A percentile compares a stretch with the other conserved stretches of the same genome.
Conservation (phyloP, 2,329 filamentous ascomycete species). For the Neofusicoccum laricinum region DNA sequence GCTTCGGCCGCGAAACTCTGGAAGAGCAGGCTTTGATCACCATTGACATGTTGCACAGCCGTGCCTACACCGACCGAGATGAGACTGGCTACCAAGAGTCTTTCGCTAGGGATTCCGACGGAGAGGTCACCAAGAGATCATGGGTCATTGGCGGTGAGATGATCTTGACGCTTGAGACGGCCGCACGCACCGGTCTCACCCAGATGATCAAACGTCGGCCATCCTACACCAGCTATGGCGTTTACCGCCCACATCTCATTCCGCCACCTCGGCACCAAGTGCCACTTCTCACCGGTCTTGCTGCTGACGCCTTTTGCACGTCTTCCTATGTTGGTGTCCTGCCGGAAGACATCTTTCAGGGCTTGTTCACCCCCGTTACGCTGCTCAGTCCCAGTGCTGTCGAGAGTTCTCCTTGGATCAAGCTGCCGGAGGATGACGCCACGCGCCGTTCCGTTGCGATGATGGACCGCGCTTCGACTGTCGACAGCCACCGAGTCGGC, state of each 20-base stretch:
- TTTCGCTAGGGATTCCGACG: conserved; percentile 65
- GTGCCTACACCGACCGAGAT: conserved; percentile 80
- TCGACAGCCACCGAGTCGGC: conserved; percentile 94
- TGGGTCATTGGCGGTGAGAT: conserved; percentile 67
- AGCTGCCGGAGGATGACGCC: conserved; percentile 68
- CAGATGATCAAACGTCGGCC: conserved; percentile 70
- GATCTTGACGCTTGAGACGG: conserved; percentile 63
- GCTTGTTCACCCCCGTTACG: conserved; percentile 58
- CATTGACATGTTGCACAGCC: conserved; percentile 90
- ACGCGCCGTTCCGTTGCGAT: conserved; percentile 70
- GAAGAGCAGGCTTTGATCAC: conserved; percentile 94
- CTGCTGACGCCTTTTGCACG: conserved; percentile 42
- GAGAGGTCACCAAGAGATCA: conserved; percentile 63
- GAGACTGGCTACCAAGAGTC: conserved; percentile 66
- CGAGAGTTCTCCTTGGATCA: conserved; percentile 60
- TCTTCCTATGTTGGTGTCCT: conserved; percentile 59
- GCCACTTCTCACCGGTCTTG: conserved; percentile 37
- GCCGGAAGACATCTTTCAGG: conserved; percentile 71
- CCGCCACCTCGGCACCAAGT: conserved; percentile 40
- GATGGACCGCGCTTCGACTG: conserved; percentile 84
- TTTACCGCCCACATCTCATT: conserved; percentile 34
- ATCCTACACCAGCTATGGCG: conserved; percentile 43
- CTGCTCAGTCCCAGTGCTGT: conserved; percentile 20
- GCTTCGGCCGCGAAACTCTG: conserved; percentile 68
- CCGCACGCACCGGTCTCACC: conserved; percentile 63